Percentiles rank a stretch among this genome's conserved stretches.
Evolutionary conservation across 2,329 filamentous ascomycete species (phyloP).

Genomic region (Epichloe typhina): DNA sequence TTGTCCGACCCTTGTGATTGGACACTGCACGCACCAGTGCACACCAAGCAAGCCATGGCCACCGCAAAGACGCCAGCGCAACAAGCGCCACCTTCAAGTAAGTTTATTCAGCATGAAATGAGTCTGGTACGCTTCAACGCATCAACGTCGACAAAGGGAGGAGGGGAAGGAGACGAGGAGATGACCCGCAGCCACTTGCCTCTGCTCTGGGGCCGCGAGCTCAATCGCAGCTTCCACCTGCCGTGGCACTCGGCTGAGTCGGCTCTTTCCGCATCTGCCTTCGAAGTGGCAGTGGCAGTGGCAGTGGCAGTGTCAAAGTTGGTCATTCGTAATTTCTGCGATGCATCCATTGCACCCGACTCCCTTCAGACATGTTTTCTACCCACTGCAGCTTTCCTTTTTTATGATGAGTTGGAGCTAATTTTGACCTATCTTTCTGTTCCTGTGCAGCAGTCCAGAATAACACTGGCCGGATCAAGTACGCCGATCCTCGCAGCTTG

Average conservation of each 20-base stretch:
- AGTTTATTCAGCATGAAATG: background rate
- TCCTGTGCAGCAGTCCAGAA: slow-evolving; percentile 2
- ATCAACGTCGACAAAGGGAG: too few relatives aligned
- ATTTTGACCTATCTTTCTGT: background rate
- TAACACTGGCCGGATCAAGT: slow-evolving; percentile 41
- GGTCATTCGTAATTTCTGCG: background rate
- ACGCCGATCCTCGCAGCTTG: slow-evolving; percentile 59
- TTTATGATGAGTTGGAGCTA: background rate
- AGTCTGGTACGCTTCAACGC: background rate
- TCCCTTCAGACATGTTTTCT: background rate
- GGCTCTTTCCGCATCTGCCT: background rate
- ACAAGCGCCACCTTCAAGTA: slow-evolving; percentile 5
- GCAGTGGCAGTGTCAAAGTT: background rate
- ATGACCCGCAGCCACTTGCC: background rate
- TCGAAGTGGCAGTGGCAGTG: background rate
- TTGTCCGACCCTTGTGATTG: too few relatives aligned
- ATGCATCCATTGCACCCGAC: background rate
- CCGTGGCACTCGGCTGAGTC: too few relatives aligned
- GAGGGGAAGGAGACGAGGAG: background rate
- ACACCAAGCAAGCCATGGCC: background rate
- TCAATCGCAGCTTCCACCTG: background rate
- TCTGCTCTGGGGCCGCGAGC: background rate
- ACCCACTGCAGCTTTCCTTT: background rate
- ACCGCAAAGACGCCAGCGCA: slow-evolving; percentile 6
- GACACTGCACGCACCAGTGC: too few relatives aligned